These are phyloP conservation scores for Aureobasidium sp. DNA, from an alignment of 2,329 filamentous ascomycete species.

Conservation along the genomic window DNA sequence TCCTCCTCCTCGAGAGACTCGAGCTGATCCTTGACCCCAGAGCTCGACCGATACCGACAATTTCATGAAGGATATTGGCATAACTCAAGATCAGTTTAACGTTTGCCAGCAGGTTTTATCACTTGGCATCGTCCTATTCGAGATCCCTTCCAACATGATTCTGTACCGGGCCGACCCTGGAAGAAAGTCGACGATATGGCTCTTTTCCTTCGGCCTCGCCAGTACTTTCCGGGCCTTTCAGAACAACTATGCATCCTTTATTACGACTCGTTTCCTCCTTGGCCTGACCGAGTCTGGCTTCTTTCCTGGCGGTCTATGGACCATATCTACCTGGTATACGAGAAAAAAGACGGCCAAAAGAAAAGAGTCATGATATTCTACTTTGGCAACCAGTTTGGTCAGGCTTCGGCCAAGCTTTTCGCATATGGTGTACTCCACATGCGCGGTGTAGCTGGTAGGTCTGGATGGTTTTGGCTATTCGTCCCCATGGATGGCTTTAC, in stretches of 20 bases:
- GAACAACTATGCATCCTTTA: constrained; percentile 29
- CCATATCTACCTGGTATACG: constrained; percentile 42
- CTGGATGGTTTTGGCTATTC: constrained; percentile 23
- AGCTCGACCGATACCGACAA: constrained; percentile 24
- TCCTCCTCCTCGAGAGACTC: neutral
- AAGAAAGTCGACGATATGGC: constrained; percentile 31
- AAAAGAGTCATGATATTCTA: constrained; percentile 34
- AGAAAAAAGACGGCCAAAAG: constrained; percentile 38
- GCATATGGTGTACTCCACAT: constrained; percentile 33
- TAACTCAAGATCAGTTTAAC: constrained; percentile 26
- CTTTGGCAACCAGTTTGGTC: constrained; percentile 36
- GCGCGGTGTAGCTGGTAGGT: constrained; percentile 17
- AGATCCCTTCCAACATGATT: constrained; percentile 25
- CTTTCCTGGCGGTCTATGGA: constrained; percentile 41
- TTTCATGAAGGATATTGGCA: constrained; percentile 24
- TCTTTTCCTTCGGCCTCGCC: constrained; percentile 30
- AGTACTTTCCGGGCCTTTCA: constrained; percentile 35
- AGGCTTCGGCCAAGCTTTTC: constrained; percentile 33
- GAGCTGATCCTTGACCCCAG: constrained; percentile 4
- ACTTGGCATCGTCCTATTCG: constrained; percentile 26
- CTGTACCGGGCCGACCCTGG: constrained; percentile 29
- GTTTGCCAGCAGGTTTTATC: constrained; percentile 27
- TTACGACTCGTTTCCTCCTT: constrained; percentile 31
- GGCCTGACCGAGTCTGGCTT: constrained; percentile 35
- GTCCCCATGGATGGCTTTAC: constrained; percentile 26